phyloP scores from a whole-genome alignment of 1,139 yeast genomes.

The Lodderomyces beijingensis region DNA sequence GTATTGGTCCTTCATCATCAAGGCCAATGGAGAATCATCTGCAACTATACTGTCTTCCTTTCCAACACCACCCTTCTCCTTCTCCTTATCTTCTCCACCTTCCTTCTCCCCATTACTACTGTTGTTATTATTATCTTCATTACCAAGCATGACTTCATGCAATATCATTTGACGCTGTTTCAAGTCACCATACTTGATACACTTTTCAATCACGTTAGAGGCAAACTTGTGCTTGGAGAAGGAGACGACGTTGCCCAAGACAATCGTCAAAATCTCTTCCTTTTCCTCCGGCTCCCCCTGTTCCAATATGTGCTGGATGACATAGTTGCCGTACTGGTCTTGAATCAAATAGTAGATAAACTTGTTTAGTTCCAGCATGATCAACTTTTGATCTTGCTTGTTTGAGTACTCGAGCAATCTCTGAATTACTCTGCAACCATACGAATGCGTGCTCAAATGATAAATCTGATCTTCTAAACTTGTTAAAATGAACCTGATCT shows the following conservation, averaged over 20 bases:
- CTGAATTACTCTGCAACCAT: slow-evolving; percentile 96
- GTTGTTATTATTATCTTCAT: slow-evolving; percentile 19
- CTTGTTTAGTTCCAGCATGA: slow-evolving; percentile 66
- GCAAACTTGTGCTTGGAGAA: slow-evolving; percentile 96
- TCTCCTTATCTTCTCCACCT: too few relatives aligned
- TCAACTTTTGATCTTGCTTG: slow-evolving; percentile 56
- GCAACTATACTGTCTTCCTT: slow-evolving; percentile 33
- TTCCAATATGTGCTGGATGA: slow-evolving; percentile 90
- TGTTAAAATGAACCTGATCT: slow-evolving; percentile 67
- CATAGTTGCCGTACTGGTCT: slow-evolving; percentile 97
- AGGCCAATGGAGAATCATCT: slow-evolving; percentile 61
- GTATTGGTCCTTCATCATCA: slow-evolving; percentile 97
- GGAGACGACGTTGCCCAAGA: slow-evolving; percentile 60
- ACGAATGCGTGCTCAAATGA: slow-evolving; percentile 90
- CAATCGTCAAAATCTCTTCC: slow-evolving; percentile 38
- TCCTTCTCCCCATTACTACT: too few relatives aligned
- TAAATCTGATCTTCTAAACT: slow-evolving; percentile 77
- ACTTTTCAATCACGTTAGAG: slow-evolving; percentile 93
- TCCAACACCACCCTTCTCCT: slow-evolving; percentile 32
- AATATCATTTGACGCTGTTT: slow-evolving; percentile 62
- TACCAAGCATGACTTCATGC: slow-evolving; percentile 54
- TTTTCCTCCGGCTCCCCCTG: slow-evolving; percentile 55
- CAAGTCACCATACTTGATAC: slow-evolving; percentile 68
- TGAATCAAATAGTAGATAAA: slow-evolving; percentile 77
- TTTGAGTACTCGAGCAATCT: slow-evolving; percentile 77